Conservation (phyloP, 108 stramenopile genomes). For the Skeletonema potamos region DNA sequence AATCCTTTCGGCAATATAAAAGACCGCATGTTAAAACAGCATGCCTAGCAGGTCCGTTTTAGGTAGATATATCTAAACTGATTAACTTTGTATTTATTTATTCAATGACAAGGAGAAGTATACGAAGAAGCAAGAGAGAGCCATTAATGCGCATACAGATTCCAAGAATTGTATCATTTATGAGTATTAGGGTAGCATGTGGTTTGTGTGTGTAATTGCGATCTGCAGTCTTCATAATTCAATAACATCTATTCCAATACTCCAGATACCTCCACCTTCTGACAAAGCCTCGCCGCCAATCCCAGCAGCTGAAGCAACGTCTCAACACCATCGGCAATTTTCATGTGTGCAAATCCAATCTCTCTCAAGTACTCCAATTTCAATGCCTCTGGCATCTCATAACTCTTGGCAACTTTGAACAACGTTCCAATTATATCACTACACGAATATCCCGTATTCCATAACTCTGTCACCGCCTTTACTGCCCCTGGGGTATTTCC, state of each 20-base stretch:
- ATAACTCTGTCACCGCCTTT: constrained; percentile 52
- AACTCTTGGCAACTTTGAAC: constrained; percentile 89
- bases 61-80: too few species aligned
- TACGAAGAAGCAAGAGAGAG: too few species aligned
- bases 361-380: constrained; percentile 90
- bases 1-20: too few species aligned
- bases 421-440: constrained; percentile 95
- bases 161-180: background rate
- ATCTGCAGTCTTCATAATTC: background rate
- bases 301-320: constrained; percentile 87
- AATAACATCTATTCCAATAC: background rate
- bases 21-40: too few species aligned
- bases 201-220: background rate
- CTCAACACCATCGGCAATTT: constrained; percentile 87
- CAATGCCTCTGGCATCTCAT: constrained; percentile 74
- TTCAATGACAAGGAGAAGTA: too few species aligned
- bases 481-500: constrained; percentile 72
- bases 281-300: constrained; percentile 79
- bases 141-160: too few species aligned
- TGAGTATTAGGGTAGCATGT: background rate
- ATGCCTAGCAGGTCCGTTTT: too few species aligned
- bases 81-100: too few species aligned
- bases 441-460: constrained; percentile 79
- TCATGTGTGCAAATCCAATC: constrained; percentile 95
- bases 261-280: constrained; percentile 36